A percentile compares a stretch with the other conserved stretches of the same genome.
phyloP scores from a whole-genome alignment of 78 protist species.

The Anaeramoeba flamelloides region DNA sequence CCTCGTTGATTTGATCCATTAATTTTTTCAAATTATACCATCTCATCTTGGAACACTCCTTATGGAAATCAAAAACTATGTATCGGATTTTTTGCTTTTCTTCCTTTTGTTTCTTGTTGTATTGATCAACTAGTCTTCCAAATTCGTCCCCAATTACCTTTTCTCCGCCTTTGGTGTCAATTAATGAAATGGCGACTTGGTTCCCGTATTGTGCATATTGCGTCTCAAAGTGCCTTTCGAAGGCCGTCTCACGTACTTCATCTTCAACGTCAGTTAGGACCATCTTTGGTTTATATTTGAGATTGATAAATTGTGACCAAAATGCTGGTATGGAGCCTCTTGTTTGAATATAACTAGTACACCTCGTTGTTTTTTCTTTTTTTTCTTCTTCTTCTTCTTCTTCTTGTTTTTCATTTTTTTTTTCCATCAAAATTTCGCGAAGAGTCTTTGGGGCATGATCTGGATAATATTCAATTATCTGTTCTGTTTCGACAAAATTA shows the following conservation, averaged over 20 bases:
- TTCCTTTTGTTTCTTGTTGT: background rate
- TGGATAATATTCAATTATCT: too few species aligned
- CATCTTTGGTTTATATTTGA: background rate
- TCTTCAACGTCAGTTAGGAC: background rate
- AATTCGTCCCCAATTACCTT: background rate
- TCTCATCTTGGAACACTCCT: conserved; percentile 4
- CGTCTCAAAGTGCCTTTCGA: background rate
- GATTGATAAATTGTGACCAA: background rate
- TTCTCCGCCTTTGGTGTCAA: background rate
- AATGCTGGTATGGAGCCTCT: background rate
- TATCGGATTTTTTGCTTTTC: background rate
- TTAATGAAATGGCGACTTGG: background rate
- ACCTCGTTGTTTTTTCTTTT: too few species aligned
- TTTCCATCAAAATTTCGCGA: too few species aligned
- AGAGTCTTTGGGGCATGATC: too few species aligned
- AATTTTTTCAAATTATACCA: background rate
- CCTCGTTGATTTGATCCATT: conserved; percentile 4
- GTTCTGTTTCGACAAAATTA: too few species aligned
- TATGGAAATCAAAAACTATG: conserved; percentile 4
- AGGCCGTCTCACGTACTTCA: background rate
- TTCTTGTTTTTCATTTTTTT: too few species aligned
- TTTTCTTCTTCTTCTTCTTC: too few species aligned
- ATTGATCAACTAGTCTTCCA: background rate
- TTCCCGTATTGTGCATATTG: background rate
- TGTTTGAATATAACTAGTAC: background rate